Base-by-base conservation (phyloP, 805 yeast genomes). In the Pichia phayaonensis region DNA sequence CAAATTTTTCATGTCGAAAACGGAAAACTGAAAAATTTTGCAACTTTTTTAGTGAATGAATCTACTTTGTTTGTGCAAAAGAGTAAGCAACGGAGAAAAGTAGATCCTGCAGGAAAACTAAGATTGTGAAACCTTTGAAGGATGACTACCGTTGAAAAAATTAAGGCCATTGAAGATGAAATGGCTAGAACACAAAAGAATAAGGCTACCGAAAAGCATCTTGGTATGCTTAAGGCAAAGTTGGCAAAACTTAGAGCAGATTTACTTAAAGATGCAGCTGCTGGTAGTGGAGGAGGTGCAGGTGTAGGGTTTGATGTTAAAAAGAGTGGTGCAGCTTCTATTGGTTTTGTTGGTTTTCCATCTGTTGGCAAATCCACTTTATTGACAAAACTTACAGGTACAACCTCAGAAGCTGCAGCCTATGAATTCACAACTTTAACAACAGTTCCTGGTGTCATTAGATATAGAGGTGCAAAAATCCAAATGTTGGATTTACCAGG, bases 161-260 rank as follows among this genome's bases (percentile, higher is more conserved):
- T 86, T 64, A 83, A 86, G 72, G 83, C 84, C 72, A 86, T 90
- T 74, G 97, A 92, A 71, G 94, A 86, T 71, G 99, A 92, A 76
- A 92, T 92, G 99, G 90, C 97, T 72, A 78, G 78, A 62, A 94
- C 99, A 63, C 99, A 94, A 67, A 94, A 92, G 73, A 94, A 94
- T 73, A 94, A 94, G 81, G 95, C 95, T 65, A 94, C 99, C 3
- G 88, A 94, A 58, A 92, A 86, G 73, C 99, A 94, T 75, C 73
- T 94, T 76, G 99, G 99, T 64, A 96, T 90, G 72, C 75, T 94
- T 57, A 94, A 95, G 70, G 99, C 99, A 49, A 94, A 94, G 64
- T 73, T 94, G 50, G 99, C 99, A 49, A 90, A 92, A 65, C 76
- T 94, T 60, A 87, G 95, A 73, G 81, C 97, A 65, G 99, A 94